Evolutionary conservation across 108 stramenopile genomes (phyloP).

Genomic region (Skeletonema marinoi): DNA sequence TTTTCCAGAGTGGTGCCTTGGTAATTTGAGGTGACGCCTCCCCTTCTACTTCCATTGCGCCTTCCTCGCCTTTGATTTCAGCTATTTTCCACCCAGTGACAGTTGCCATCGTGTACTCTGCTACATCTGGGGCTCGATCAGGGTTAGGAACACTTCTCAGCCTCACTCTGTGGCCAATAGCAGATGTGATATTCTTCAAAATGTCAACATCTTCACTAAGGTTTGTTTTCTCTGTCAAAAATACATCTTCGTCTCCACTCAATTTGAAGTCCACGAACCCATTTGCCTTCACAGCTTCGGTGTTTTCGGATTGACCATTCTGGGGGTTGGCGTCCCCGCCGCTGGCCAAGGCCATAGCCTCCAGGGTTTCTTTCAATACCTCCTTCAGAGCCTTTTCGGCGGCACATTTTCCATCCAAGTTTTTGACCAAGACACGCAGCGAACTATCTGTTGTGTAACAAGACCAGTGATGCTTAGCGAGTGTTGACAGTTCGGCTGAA

Average conservation of each 20-base stretch:
- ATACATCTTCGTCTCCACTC: conserved; percentile 41
- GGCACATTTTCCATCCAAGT: conserved; percentile 66
- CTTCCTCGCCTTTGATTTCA: conserved; percentile 24
- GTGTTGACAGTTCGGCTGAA: conserved; percentile 51
- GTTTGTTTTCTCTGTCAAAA: conserved; percentile 21
- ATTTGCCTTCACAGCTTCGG: conserved; percentile 23
- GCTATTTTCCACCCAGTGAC: conserved; percentile 67
- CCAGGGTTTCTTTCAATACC: conserved; percentile 74
- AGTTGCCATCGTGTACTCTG: conserved; percentile 69
- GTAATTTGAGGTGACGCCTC: conserved; percentile 40
- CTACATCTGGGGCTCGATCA: conserved; percentile 59
- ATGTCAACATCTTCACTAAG: conserved; percentile 17
- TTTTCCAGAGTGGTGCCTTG: conserved; percentile 54
- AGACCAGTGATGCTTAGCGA: conserved; percentile 73
- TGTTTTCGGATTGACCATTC: conserved; percentile 29
- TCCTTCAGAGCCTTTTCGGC: conserved; percentile 71
- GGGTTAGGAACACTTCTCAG: conserved; percentile 63
- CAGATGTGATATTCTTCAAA: conserved; percentile 52
- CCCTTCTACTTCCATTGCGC: conserved; percentile 16
- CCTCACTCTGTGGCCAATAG: conserved; percentile 68
- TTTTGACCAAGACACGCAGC: conserved; percentile 68
- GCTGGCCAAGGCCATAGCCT: conserved; percentile 51
- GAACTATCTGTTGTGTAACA: conserved; percentile 80
- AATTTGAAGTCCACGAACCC: conserved; percentile 10
- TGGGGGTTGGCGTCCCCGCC: conserved; percentile 12